phyloP scores from a whole-genome alignment of 2,329 filamentous ascomycete genomes.

The Fusarium sp. region DNA sequence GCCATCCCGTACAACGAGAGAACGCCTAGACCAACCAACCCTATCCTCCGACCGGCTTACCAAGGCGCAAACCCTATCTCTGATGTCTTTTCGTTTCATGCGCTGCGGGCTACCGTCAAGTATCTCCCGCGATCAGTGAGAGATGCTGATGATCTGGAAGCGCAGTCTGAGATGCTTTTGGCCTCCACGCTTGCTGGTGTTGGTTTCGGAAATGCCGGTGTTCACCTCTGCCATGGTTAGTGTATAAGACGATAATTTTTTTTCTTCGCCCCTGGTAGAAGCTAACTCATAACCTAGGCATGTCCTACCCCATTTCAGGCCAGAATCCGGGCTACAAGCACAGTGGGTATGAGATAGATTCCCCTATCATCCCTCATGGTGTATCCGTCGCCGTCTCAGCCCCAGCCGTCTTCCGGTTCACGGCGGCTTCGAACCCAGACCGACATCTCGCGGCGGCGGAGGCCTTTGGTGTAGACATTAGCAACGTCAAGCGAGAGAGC shows the following conservation, averaged over 20 bases:
- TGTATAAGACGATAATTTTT: conserved; percentile 18
- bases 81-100: conserved; percentile 93
- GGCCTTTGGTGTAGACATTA: conserved; percentile 88
- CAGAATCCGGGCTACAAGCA: conserved; percentile 93
- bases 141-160: conserved; percentile 90
- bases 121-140: conserved; percentile 89
- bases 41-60: conserved; percentile 90
- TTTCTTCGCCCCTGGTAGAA: conserved; percentile 3
- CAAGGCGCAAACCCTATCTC: conserved; percentile 98
- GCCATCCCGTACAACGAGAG: conserved; percentile 94
- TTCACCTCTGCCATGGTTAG: conserved; percentile 76
- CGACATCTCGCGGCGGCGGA: conserved; percentile 90
- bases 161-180: conserved; percentile 94
- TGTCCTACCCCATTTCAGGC: conserved; percentile 97
- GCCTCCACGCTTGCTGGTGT: conserved; percentile 94
- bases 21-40: conserved; percentile 83
- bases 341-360: conserved; percentile 79
- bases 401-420: conserved; percentile 94
- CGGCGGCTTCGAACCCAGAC: conserved; percentile 88
- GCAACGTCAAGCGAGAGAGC: conserved; percentile 85
- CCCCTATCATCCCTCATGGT: conserved; percentile 91
- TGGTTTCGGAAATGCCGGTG: conserved; percentile 96
- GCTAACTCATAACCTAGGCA: conserved; percentile 61
- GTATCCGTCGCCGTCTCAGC: conserved; percentile 95
- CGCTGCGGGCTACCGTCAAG: conserved; percentile 83